Conservation (phyloP, 768 basidiomycete species). For the Rhodotorula babjevae region DNA sequence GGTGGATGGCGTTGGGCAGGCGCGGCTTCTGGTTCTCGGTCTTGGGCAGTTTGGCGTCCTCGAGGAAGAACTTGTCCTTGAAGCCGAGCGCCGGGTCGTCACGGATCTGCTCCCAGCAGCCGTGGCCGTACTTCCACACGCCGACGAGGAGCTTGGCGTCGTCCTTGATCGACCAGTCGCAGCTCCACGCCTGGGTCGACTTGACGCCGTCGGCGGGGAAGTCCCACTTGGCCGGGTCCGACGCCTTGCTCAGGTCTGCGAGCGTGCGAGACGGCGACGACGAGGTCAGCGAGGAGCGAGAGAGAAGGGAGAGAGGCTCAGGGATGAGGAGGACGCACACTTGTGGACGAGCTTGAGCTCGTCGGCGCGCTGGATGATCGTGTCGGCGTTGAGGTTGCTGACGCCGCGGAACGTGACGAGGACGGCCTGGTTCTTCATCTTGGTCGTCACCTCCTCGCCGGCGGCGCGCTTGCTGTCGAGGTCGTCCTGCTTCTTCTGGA, state of each 20-base stretch:
- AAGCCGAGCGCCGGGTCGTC: slow-evolving; percentile 79
- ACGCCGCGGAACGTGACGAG: slow-evolving; percentile 85
- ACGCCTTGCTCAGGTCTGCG: slow-evolving; percentile 52
- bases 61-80: slow-evolving; percentile 92
- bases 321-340: slow-evolving; percentile 42
- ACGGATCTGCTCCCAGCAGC: slow-evolving; percentile 91
- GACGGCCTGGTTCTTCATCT: slow-evolving; percentile 95
- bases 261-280: background rate
- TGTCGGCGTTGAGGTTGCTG: slow-evolving; percentile 94
- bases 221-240: slow-evolving; percentile 73
- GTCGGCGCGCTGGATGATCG: slow-evolving; percentile 79
- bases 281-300: slow-evolving; percentile 1
- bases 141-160: slow-evolving; percentile 94
- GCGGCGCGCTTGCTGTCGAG: slow-evolving; percentile 69
- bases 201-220: slow-evolving; percentile 91
- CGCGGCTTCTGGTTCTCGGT: slow-evolving; percentile 53
- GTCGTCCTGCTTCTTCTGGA: slow-evolving; percentile 69
- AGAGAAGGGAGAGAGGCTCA: background rate
- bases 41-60: slow-evolving; percentile 81
- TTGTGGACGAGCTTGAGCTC: slow-evolving; percentile 83
- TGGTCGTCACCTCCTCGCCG: slow-evolving; percentile 83
- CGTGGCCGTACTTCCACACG: slow-evolving; percentile 87
- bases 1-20: slow-evolving; percentile 95
- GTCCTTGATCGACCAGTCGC: slow-evolving; percentile 85
- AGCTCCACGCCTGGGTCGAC: slow-evolving; percentile 92